Base-by-base conservation (phyloP, 371 early-diverging fungal genomes). In the Mucor lusitanicus region DNA sequence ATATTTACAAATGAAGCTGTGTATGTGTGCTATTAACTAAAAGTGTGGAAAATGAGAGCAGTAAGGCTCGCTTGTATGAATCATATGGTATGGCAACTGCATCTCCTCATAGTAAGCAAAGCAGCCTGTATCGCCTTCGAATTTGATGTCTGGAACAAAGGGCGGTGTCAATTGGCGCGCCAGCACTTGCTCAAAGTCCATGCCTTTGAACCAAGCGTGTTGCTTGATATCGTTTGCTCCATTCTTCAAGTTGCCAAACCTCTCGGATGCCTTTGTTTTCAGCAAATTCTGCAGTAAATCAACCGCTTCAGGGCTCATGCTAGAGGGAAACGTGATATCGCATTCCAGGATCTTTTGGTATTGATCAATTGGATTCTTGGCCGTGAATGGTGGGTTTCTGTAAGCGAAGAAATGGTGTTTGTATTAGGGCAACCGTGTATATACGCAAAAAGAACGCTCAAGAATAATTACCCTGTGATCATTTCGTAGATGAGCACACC, bases 401-500 rank as follows among this genome's bases (percentile, higher is more conserved):
- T 27, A n/a, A 55, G 9, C 4, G 9, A 35, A 35, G 21, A 77
- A 97, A 96, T 19, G 9, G 59, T 30, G 32, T 7, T 88, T 17
- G 15, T 23, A 33, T 3, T 11, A 13, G n/a, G 25, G 23, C 33
- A 3, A 15, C 8, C 30, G 27, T 8, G 42, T 30, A 32, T 12
- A 28, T 17, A 37, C 33, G 30, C 6, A 30, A 30, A 2, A 30
- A 35, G n/a, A n/a, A 2, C 7, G 28, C 28, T 19, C 42, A 59
- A n/a, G 1, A 12, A 15, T 48, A 64, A 19, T 59, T 82, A 80
- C 79, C 97, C 97, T 23, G 87, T 85, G 54, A 91, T 73, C 87
- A 95, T 91, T 82, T 99, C 99, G 75, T 91, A 99, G 39, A 99
- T 90, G 9, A 97, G 85, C 39, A 97, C 85, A 7, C 97, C 97